Evolutionary conservation across 805 yeast genomes (phyloP).

Genomic region (Ogataea nakhonphanomensis): DNA sequence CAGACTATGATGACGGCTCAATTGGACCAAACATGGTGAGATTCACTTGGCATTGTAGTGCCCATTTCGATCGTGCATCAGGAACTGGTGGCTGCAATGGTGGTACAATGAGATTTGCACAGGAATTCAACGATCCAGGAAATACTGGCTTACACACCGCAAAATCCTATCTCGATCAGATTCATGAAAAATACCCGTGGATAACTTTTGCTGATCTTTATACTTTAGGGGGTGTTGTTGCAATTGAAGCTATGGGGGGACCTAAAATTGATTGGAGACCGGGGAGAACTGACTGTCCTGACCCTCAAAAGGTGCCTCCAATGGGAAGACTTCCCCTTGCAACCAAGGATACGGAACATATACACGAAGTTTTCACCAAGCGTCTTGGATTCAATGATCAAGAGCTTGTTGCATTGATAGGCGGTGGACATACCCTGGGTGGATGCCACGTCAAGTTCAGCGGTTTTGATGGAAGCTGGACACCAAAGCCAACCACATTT

Average conservation of each 20-base stretch:
- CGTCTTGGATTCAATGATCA: slow-evolving; percentile 67
- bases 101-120: slow-evolving; percentile 58
- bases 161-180: slow-evolving; percentile 51
- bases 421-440: slow-evolving; percentile 77
- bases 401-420: slow-evolving; percentile 70
- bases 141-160: slow-evolving; percentile 65
- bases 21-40: slow-evolving; percentile 79
- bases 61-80: slow-evolving; percentile 63
- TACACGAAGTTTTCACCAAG: slow-evolving; percentile 52
- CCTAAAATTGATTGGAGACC: slow-evolving; percentile 80
- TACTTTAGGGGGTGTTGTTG: slow-evolving; percentile 75
- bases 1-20: slow-evolving; percentile 59
- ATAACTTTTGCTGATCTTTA: slow-evolving; percentile 75
- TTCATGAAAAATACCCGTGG: slow-evolving; percentile 62
- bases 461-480: slow-evolving; percentile 51
- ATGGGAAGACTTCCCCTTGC: slow-evolving; percentile 78
- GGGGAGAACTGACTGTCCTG: slow-evolving; percentile 64
- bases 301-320: slow-evolving; percentile 49
- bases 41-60: slow-evolving; percentile 83
- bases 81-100: slow-evolving; percentile 66
- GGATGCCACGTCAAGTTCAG: slow-evolving; percentile 60
- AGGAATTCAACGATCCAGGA: slow-evolving; percentile 54
- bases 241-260: slow-evolving; percentile 75
- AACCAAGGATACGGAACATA: slow-evolving; percentile 58
- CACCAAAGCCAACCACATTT: slow-evolving; percentile 38